Evolutionary conservation across 2,329 filamentous ascomycete genomes (phyloP).

Genomic region (Akanthomyces muscarius): DNA sequence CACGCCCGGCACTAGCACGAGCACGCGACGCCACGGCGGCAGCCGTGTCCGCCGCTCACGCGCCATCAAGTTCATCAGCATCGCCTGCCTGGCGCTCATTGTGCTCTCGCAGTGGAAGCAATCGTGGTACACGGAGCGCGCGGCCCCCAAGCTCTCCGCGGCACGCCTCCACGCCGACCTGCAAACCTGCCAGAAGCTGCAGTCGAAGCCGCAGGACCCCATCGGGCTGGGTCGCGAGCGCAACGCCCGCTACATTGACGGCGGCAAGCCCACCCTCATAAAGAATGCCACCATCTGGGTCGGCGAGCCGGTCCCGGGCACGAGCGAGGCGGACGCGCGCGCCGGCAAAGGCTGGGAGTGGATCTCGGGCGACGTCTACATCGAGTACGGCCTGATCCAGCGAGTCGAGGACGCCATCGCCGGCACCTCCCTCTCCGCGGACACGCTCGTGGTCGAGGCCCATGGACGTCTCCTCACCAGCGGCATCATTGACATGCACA

Average conservation of each 20-base stretch:
- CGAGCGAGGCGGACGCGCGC: slow-evolving; percentile 48
- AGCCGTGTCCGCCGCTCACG: slow-evolving; percentile 39
- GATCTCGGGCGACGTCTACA: slow-evolving; percentile 55
- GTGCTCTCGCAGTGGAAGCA: slow-evolving; percentile 48
- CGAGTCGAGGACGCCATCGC: slow-evolving; percentile 45
- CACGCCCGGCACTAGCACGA: neutral
- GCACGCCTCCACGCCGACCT: slow-evolving; percentile 52
- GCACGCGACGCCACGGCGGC: slow-evolving; percentile 21
- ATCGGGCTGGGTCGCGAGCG: slow-evolving; percentile 51
- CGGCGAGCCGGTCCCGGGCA: slow-evolving; percentile 54
- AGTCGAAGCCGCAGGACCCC: slow-evolving; percentile 51
- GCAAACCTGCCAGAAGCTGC: slow-evolving; percentile 52
- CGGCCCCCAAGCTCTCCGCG: slow-evolving; percentile 42
- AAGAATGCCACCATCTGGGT: slow-evolving; percentile 64
- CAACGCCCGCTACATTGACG: slow-evolving; percentile 58
- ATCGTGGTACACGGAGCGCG: slow-evolving; percentile 28
- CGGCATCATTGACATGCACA: slow-evolving; percentile 70
- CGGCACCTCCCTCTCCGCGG: slow-evolving; percentile 38
- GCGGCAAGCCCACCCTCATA: slow-evolving; percentile 58
- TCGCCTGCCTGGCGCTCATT: slow-evolving; percentile 49
- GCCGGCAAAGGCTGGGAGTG: slow-evolving; percentile 58
- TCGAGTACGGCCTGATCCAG: slow-evolving; percentile 59
- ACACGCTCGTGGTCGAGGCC: slow-evolving; percentile 53
- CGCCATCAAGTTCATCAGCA: slow-evolving; percentile 38
- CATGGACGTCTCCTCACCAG: slow-evolving; percentile 58